Conservation (phyloP, 1,139 yeast species). For the Geotrichum aggregatum region DNA sequence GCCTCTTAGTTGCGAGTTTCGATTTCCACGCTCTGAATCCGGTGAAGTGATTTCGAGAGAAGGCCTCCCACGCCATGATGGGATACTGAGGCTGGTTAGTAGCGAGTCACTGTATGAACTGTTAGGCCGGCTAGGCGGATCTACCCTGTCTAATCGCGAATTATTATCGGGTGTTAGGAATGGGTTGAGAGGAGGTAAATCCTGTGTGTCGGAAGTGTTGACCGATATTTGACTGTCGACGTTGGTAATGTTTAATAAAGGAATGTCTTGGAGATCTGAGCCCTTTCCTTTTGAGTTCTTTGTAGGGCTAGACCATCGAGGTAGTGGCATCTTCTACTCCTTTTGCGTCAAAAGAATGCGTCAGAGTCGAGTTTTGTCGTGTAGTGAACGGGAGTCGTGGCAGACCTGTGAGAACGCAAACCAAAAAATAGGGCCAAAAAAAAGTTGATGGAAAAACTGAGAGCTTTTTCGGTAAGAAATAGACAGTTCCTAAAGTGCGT, state of each 20-base stretch:
- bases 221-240: background rate
- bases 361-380: too few relatives aligned
- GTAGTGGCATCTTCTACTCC: too few relatives aligned
- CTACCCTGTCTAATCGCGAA: background rate
- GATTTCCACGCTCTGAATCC: background rate
- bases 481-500: too few relatives aligned
- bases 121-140: background rate
- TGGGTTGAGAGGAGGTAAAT: constrained; percentile 1
- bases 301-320: too few relatives aligned
- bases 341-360: too few relatives aligned
- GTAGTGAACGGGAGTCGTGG: too few relatives aligned
- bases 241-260: background rate
- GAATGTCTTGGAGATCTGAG: background rate
- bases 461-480: too few relatives aligned
- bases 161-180: background rate
- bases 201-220: background rate
- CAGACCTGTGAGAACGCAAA: too few relatives aligned
- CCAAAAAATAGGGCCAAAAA: too few relatives aligned
- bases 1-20: constrained; percentile 5
- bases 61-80: background rate
- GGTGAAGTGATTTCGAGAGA: background rate
- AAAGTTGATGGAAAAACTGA: too few relatives aligned
- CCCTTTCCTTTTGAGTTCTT: too few relatives aligned
- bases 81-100: background rate
- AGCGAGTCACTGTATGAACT: background rate